phyloP scores from a whole-genome alignment of 1,284 basidiomycete species.

The Ustilago vetiveriae region DNA sequence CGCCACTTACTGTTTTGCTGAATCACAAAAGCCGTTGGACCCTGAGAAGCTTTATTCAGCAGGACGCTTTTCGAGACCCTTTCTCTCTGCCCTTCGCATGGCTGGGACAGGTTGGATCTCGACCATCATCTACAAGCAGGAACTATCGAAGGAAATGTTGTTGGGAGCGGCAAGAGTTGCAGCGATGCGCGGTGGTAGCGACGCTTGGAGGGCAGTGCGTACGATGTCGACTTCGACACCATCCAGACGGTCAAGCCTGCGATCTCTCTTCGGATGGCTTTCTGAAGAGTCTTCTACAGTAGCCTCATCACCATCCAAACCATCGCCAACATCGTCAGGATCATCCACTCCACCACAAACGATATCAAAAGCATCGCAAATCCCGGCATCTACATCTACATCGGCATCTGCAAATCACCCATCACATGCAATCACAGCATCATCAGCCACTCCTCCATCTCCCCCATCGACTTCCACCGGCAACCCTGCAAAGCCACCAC shows the following conservation, averaged over 20 bases:
- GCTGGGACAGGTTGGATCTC: too few species aligned
- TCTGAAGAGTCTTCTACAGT: neutral
- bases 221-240: neutral
- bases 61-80: too few species aligned
- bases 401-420: neutral
- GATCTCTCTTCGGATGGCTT: conserved; percentile 1
- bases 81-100: too few species aligned
- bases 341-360: neutral
- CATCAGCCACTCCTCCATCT: neutral
- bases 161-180: too few species aligned
- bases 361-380: neutral
- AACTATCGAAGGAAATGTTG: too few species aligned
- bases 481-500: neutral
- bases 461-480: neutral
- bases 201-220: too few species aligned
- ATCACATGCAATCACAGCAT: neutral
- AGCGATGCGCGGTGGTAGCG: too few species aligned
- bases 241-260: neutral
- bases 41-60: too few species aligned
- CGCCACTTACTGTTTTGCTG: too few species aligned
- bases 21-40: too few species aligned
- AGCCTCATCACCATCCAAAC: neutral
- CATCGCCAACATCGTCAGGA: neutral
- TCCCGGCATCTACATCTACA: neutral
- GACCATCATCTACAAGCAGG: too few species aligned